Evolutionary conservation across 2,329 filamentous ascomycete genomes (phyloP), one percentile per base, ranked within the genome.

Genomic region (Tolypocladium inflatum): DNA sequence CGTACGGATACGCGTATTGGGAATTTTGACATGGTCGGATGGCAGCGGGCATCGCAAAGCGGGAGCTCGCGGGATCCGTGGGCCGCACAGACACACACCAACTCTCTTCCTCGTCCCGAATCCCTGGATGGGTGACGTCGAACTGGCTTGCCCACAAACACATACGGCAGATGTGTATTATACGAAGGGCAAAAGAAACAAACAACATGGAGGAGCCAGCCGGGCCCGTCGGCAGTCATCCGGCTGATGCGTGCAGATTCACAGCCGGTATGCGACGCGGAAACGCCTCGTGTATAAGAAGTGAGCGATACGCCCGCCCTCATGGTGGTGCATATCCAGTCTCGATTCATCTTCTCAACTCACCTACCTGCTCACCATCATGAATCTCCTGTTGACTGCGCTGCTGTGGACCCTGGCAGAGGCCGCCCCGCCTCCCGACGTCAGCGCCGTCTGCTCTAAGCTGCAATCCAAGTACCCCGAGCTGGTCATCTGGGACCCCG

Each of bases 401-500:
- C 15, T 48, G 43, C 23, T 48, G n/a, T 48, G 23, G 45, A 5
- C 45, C 23, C 17, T 48, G 45, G 45, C 45, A 17, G 23, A 30
- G 13, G 45, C 45, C 15, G 7, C 9, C 7, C 26, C 50, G 17
- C 11, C 51, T 21, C 21, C 43, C 33, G 61, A 63, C 19, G 60
- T 54, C 30, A 35, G 54, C 33, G 58, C 59, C 42, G 62, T 62
- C 21, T 64, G 63, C 56, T 54, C 58, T 10, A 45, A 45, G 1
- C 52, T 64, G 15, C 17, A 56, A 13, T 23, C 58, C n/a, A 35
- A 39, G 35, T 64, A 58, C 26, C 62, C 60, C 7, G n/a, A 50
- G 4, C 55, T 57, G 11, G 54, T 64, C n/a, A 55, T 58, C 6
- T 64, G 60, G 60, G 62, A 64, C 38, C 62, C 63, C 13, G 33